Base-by-base conservation (phyloP, 1,284 basidiomycete species). In the Wallemia ichthyophaga region DNA sequence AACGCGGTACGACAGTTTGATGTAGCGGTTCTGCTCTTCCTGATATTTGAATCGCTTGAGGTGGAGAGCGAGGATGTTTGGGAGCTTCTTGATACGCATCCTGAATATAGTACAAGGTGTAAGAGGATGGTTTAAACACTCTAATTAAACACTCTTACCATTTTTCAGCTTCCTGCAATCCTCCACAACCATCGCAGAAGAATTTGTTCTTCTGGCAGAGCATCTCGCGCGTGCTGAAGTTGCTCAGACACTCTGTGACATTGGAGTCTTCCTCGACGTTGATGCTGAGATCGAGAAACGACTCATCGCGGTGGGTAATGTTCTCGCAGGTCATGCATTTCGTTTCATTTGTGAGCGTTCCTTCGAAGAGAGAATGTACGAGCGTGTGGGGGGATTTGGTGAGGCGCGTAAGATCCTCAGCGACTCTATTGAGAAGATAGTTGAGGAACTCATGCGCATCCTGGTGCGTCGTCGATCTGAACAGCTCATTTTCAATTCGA, bases 11-110 rank as follows among this genome's bases (percentile, higher is more conserved):
- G 84, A 80, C 58, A 96, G 79, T 70, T 96, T 98, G 74, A 91
- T 84, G 70, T 89, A 88, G 64, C 79, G 81, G 62, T 82, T 80
- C 2, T 83, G 72, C 62, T 85, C 80, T 69, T 94, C 89, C 68
- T 94, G 88, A 67, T 88, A 94, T 71, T 92, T 95, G 80, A 98
- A 98, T 28, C 94, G 80, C 71, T 98, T 98, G 59, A 98, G 74
- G 70, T 98, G 92, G 37, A 98, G 74, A 15, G 91, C 88, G 25
- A 98, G 79, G 37, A 98, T 76, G 68, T 95, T 89, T 3, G 92
- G 89, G 2, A 95, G 75, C 64, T 82, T 83, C 73, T 95, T 94
- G 70, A 98, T 89, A 71, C 95, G 95, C 88, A 96, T 96, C 64
- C 88, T n/a, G n/a, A n/a, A n/a, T 91, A 65, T n/a, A 2, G 7